Evolutionary conservation across 345 rosid species (phyloP).

Genomic region (Hypericum perforatum): DNA sequence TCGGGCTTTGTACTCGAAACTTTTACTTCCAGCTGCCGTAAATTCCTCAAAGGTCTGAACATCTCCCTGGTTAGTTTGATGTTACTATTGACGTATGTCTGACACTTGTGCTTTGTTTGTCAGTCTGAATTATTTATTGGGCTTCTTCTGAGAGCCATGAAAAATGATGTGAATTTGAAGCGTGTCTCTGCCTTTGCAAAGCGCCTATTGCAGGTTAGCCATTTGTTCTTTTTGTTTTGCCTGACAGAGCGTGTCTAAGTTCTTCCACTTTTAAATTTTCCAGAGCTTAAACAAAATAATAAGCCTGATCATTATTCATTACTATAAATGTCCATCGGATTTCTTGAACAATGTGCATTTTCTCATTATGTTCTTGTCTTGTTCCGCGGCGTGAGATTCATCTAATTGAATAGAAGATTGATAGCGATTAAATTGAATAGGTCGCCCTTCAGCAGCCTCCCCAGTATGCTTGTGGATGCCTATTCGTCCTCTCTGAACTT

Average conservation of each 20-base stretch:
- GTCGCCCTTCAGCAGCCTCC: constrained; percentile 94
- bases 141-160: constrained; percentile 87
- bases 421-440: constrained; percentile 33
- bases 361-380: too few species aligned
- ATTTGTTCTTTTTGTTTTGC: neutral
- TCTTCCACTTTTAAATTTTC: too few species aligned
- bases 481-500: constrained; percentile 88
- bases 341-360: too few species aligned
- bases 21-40: constrained; percentile 82
- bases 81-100: too few species aligned
- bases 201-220: constrained; percentile 78
- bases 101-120: constrained; percentile 3
- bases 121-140: constrained; percentile 96
- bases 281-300: too few species aligned
- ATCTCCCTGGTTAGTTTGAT: too few species aligned
- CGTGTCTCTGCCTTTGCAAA: constrained; percentile 84
- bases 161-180: constrained; percentile 72
- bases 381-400: too few species aligned
- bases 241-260: neutral
- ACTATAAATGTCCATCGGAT: too few species aligned
- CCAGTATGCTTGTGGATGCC: constrained; percentile 86
- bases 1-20: constrained; percentile 87
- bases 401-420: constrained; percentile 1
- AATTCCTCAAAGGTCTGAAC: constrained; percentile 68
- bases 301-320: too few species aligned